Evolutionary conservation across 441 rosid species (phyloP).

Genomic region (Populus hybrid): DNA sequence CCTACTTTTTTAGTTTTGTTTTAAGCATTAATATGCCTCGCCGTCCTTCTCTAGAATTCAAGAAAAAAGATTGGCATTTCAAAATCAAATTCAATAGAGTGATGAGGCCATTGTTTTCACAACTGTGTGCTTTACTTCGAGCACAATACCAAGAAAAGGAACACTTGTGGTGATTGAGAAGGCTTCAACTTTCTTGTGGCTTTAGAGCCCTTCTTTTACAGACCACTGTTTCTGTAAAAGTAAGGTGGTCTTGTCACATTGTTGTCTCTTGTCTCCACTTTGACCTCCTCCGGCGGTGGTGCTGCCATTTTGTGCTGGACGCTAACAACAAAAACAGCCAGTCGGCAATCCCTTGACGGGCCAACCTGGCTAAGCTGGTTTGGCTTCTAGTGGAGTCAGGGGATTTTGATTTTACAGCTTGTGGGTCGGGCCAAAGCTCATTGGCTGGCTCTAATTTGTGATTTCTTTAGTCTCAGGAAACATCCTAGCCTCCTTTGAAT

Average conservation of each 20-base stretch:
- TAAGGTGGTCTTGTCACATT: background rate
- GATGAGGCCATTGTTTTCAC: background rate
- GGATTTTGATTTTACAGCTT: constrained; percentile 17
- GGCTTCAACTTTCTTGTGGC: background rate
- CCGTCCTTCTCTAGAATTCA: too few species aligned
- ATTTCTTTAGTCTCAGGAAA: background rate
- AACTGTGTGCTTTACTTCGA: background rate
- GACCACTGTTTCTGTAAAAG: background rate
- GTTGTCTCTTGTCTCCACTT: background rate
- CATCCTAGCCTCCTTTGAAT: background rate
- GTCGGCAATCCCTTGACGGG: constrained; percentile 32
- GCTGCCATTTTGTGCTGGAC: background rate
- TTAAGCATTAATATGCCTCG: too few species aligned
- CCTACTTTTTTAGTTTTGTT: too few species aligned
- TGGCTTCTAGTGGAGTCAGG: constrained; percentile 20
- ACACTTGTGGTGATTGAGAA: background rate
- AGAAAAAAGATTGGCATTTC: too few species aligned
- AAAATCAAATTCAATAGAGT: background rate
- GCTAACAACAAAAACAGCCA: constrained; percentile 15
- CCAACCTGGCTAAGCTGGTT: constrained; percentile 25
- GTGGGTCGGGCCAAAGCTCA: constrained; percentile 9
- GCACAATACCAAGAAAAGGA: too few species aligned
- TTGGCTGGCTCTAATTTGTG: background rate
- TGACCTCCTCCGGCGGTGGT: background rate
- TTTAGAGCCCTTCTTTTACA: background rate